Percentiles rank a stretch among this genome's conserved stretches.
phyloP scores from a whole-genome alignment of 2,329 filamentous ascomycete genomes.

The Xylaria sp. region DNA sequence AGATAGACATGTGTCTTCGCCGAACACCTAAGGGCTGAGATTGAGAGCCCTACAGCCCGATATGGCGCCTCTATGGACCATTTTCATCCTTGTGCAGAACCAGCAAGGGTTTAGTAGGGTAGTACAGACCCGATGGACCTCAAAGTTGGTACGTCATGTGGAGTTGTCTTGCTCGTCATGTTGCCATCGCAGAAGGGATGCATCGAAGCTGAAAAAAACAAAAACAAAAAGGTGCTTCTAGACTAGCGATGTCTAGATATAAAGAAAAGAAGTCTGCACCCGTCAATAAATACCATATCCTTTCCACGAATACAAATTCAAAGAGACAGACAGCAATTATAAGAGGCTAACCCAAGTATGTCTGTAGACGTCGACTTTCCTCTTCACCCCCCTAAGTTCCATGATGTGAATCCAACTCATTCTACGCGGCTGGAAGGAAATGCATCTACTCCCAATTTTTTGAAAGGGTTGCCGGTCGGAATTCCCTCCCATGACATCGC shows the following conservation, averaged over 20 bases:
- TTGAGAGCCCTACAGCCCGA: not conserved
- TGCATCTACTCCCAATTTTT: not conserved
- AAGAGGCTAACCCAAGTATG: slow-evolving; percentile 6
- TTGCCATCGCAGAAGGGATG: not conserved
- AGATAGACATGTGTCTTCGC: not conserved
- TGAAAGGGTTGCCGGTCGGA: not conserved
- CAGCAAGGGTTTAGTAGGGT: not conserved
- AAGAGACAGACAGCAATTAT: not conserved
- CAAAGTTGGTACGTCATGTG: not conserved
- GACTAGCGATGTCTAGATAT: not conserved
- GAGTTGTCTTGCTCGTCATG: not conserved
- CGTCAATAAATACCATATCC: too few species aligned
- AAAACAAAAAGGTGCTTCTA: not conserved
- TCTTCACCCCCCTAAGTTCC: not conserved
- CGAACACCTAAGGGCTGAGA: not conserved
- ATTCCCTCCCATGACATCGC: not conserved
- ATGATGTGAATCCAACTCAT: not conserved
- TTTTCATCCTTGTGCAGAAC: not conserved
- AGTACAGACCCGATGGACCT: not conserved
- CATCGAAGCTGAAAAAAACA: not conserved
- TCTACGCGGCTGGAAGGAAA: not conserved
- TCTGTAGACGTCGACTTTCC: slow-evolving; percentile 16
- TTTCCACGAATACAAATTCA: not conserved
- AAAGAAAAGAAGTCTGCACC: not conserved
- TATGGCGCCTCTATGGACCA: not conserved